phyloP scores from a whole-genome alignment of 495 filamentous ascomycete species.

The Penicillium turbatum region DNA sequence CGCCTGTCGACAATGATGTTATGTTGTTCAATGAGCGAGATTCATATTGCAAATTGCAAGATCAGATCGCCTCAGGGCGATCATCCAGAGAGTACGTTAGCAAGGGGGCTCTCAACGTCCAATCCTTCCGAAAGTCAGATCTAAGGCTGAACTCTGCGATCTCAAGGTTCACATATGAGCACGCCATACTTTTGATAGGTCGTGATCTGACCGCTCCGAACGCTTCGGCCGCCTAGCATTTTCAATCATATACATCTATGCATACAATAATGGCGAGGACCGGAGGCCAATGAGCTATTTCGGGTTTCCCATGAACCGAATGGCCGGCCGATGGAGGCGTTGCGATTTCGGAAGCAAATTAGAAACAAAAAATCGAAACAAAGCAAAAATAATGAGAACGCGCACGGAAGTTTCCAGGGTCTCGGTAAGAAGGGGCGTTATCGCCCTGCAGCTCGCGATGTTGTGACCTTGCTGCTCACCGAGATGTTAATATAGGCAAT shows the following conservation, averaged over 20 bases:
- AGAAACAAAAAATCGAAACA: background rate
- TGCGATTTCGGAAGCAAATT: background rate
- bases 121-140: slow-evolving; percentile 16
- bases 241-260: background rate
- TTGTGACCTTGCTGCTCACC: slow-evolving; percentile 18
- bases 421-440: slow-evolving; percentile 16
- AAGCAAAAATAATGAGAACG: background rate
- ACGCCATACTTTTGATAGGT: slow-evolving; percentile 4
- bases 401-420: slow-evolving; percentile 12
- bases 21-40: background rate
- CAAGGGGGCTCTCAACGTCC: slow-evolving; percentile 2
- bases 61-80: background rate
- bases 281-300: background rate
- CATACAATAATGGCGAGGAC: background rate
- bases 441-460: slow-evolving; percentile 21
- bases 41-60: background rate
- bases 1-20: background rate
- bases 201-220: slow-evolving; percentile 15
- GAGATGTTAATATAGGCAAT: slow-evolving; percentile 7
- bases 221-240: slow-evolving; percentile 6
- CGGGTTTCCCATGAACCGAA: background rate
- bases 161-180: background rate
- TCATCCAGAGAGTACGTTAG: background rate
- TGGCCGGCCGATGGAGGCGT: background rate
- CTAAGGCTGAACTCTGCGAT: slow-evolving; percentile 21